Evolutionary conservation across 208 protist species (phyloP), one percentile per base, ranked within the genome.

Genomic region (Zelonia costaricensis): DNA sequence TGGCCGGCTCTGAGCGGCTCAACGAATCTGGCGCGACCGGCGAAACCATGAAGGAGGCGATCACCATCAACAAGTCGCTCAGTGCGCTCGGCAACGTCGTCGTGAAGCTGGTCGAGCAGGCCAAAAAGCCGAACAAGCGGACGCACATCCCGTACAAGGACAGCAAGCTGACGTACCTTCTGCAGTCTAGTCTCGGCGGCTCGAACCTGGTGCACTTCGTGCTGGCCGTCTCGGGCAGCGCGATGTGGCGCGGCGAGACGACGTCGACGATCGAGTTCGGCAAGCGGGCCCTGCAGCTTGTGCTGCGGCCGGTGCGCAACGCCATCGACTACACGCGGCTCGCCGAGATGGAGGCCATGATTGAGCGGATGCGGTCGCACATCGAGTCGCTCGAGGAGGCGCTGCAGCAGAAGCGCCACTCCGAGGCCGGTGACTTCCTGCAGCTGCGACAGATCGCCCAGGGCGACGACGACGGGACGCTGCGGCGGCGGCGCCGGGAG

Each of bases 21-120:
- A 62, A 78, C 30, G 80, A 97, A 61, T 96, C 92, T 22, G 86
- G 90, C 5, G 85, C 81, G n/a, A 87, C 71, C 0, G 94, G 93
- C 18, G 88, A 96, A 27, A 67, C 52, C 39, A 86, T 97, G 75
- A 93, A 80, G 75, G 94, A 98, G 79, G 88, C 93, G 9, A 91
- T 94, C 39, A 77, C 89, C 53, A 98, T 98, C 58, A 98, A 98
- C 81, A 95, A 96, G 61, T 97, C 91, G 4, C 87, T 98, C 33
- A 93, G 89, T 38, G 93, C 96, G 12, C 77, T 98, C 7, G 92
- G 93, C 33, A 96, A 96, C 60, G 96, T 98, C 5, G 86, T 98
- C 9, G 85, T 53, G 18, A 92, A 93, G 20, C 78, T 97, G 10
- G 89, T 95, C 38, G 89, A 97, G 75, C 84, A 94, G 62, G 81